Evolutionary conservation across 495 filamentous ascomycete genomes (phyloP).

Genomic region (Parathielavia hyrcaniae): DNA sequence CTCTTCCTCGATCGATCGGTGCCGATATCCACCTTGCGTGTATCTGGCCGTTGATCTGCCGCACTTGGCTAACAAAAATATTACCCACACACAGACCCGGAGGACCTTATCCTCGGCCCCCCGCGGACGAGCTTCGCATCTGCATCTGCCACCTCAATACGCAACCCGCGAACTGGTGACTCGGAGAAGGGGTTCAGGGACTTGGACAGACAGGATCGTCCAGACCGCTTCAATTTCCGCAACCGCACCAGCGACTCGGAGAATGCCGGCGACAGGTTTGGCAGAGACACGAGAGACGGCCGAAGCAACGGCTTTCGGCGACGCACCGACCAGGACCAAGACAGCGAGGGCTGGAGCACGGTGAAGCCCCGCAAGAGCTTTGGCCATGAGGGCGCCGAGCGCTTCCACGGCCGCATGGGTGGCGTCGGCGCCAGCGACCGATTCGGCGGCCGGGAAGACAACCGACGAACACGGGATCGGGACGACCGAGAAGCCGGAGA

Average conservation of each 20-base stretch:
- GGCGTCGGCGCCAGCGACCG: constrained; percentile 32
- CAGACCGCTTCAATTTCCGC: constrained; percentile 62
- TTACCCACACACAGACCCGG: constrained; percentile 52
- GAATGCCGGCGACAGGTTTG: constrained; percentile 45
- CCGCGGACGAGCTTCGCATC: constrained; percentile 84
- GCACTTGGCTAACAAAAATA: constrained; percentile 18
- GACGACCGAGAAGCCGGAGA: constrained; percentile 50
- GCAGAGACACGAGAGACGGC: constrained; percentile 36
- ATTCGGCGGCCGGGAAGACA: constrained; percentile 31
- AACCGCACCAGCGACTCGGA: constrained; percentile 64
- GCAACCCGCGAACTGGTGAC: constrained; percentile 45
- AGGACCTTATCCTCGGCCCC: constrained; percentile 84
- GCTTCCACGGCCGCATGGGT: constrained; percentile 54
- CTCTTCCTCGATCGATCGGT: background rate
- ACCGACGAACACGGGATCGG: constrained; percentile 37
- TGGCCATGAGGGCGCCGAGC: constrained; percentile 55
- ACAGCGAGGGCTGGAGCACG: constrained; percentile 53
- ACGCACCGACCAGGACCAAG: constrained; percentile 49
- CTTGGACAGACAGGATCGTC: constrained; percentile 54
- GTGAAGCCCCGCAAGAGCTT: constrained; percentile 62
- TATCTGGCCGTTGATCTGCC: background rate
- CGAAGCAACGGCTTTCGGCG: constrained; percentile 45
- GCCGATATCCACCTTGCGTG: background rate
- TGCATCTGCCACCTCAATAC: constrained; percentile 62
- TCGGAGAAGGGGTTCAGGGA: constrained; percentile 45